phyloP scores from a whole-genome alignment of 495 filamentous ascomycete species.

The Xylaria grammica region DNA sequence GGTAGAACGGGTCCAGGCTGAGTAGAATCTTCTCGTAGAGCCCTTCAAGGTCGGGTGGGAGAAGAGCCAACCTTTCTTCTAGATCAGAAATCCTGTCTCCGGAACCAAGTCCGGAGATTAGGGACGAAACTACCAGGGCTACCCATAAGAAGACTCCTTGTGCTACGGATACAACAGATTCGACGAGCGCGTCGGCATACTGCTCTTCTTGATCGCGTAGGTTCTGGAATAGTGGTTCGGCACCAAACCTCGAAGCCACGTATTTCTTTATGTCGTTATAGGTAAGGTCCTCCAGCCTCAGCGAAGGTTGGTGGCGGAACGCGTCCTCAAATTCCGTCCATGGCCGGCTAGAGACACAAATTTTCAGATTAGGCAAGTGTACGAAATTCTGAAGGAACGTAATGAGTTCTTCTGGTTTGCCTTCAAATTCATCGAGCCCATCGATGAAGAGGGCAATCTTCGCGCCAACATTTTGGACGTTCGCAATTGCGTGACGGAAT shows the following conservation, averaged over 20 bases:
- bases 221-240: conserved; percentile 19
- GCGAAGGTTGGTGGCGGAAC: conserved; percentile 30
- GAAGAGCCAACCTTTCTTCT: conserved; percentile 15
- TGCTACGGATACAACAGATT: conserved; percentile 28
- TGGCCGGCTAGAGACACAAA: conserved; percentile 44
- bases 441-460: conserved; percentile 37
- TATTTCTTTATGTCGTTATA: conserved; percentile 36
- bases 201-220: background rate
- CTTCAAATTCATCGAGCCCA: conserved; percentile 44
- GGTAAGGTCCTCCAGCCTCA: conserved; percentile 39
- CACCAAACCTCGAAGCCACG: conserved; percentile 25
- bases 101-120: conserved; percentile 24
- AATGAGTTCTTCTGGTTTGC: conserved; percentile 34
- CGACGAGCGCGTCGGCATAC: conserved; percentile 13
- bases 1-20: too few relatives aligned
- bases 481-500: background rate
- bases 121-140: conserved; percentile 30
- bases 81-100: conserved; percentile 31
- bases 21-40: conserved; percentile 26
- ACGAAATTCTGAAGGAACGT: conserved; percentile 23
- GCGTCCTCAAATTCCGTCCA: conserved; percentile 36
- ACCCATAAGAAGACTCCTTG: conserved; percentile 43
- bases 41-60: conserved; percentile 32
- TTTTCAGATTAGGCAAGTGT: conserved; percentile 29
- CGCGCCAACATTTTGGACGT: background rate